Conservation (phyloP, 2,329 filamentous ascomycete genomes). For the Paracoccidioides lutzii region DNA sequence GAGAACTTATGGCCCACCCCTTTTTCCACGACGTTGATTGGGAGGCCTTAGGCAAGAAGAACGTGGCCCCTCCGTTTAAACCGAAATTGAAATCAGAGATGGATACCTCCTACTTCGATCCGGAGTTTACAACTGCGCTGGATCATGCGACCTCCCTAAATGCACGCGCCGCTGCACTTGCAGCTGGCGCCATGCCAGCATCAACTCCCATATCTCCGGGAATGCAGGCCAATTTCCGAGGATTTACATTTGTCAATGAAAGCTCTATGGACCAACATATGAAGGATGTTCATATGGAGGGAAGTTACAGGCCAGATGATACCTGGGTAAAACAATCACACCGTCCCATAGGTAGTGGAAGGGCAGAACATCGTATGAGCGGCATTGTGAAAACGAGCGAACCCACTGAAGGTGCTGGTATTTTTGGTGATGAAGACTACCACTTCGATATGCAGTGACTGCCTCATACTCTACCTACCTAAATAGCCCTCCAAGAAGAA, state of each 20-base stretch:
- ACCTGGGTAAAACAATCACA: conserved; percentile 6
- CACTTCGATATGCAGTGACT: conserved; percentile 32
- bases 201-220: conserved; percentile 89
- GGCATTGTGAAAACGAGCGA: conserved; percentile 31
- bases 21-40: conserved; percentile 95
- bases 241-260: conserved; percentile 98
- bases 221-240: conserved; percentile 95
- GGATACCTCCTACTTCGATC: conserved; percentile 96
- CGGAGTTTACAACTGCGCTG: conserved; percentile 91
- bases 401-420: conserved; percentile 23
- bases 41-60: conserved; percentile 75
- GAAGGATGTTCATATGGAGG: conserved; percentile 29
- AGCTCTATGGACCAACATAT: conserved; percentile 75
- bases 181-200: conserved; percentile 65
- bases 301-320: conserved; percentile 23
- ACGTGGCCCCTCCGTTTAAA: conserved; percentile 93
- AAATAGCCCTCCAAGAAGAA: not conserved
- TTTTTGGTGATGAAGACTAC: conserved; percentile 31
- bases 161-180: conserved; percentile 74
- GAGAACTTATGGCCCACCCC: conserved; percentile 83
- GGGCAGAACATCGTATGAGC: conserved; percentile 30
- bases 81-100: conserved; percentile 91
- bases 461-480: no score
- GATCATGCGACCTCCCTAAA: conserved; percentile 80
- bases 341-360: not conserved